Evolutionary conservation across 257 asterid species (phyloP).

Genomic region (Solanum medicagineum): DNA sequence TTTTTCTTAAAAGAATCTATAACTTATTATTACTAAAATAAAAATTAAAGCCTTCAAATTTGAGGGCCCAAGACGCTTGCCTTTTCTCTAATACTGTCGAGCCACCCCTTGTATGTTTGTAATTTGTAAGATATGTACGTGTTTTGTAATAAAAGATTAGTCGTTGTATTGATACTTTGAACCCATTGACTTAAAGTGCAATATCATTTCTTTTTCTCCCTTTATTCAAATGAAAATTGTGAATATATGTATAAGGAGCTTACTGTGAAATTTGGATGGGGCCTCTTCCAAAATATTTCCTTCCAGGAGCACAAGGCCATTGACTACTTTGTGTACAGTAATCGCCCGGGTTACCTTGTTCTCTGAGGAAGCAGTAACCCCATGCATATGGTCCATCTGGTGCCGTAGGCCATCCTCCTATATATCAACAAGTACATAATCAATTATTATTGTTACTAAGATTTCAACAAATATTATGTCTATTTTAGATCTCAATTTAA

Average conservation of each 20-base stretch:
- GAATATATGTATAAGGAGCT: not conserved
- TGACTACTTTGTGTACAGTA: conserved; percentile 7
- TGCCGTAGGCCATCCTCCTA: conserved; percentile 22
- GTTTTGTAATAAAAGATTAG: not conserved
- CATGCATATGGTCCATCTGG: conserved; percentile 27
- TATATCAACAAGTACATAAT: not conserved
- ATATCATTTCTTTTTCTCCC: not conserved
- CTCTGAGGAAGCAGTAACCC: conserved; percentile 23
- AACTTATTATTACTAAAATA: too few relatives aligned
- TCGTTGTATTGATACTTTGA: not conserved
- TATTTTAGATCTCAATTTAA: not conserved
- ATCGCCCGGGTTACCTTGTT: conserved; percentile 6
- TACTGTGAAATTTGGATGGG: conserved; percentile 23
- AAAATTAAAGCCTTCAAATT: too few relatives aligned
- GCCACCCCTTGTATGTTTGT: too few relatives aligned
- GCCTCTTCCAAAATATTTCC: conserved; percentile 19
- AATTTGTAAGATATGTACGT: too few relatives aligned
- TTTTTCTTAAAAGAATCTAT: too few relatives aligned
- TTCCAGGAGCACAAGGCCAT: conserved; percentile 19
- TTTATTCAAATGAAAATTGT: not conserved
- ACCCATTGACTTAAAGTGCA: not conserved
- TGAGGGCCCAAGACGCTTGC: too few relatives aligned
- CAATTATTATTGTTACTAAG: not conserved
- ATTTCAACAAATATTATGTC: too few relatives aligned
- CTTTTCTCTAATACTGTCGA: too few relatives aligned